Percentiles rank a stretch among this genome's conserved stretches.
These are phyloP conservation scores for Artemisia tridentata DNA, from an alignment of 129 eudicot genomes.

Conservation along the genomic window DNA sequence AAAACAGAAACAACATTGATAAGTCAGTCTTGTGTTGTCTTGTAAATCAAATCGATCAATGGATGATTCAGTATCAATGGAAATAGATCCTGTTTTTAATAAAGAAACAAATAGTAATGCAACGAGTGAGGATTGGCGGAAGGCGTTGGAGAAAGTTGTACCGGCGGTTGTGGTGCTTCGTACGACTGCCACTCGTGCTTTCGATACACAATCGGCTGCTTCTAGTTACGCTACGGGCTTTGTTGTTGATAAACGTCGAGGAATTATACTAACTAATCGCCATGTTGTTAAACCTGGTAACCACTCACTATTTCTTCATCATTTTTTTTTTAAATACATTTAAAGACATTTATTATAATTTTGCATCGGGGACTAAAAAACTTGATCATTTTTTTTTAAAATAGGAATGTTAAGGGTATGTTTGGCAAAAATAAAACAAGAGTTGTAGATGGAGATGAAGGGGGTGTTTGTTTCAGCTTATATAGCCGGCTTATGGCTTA, in stretches of 20 bases:
- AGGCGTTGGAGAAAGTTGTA: conserved; percentile 75
- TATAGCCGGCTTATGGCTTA: too few species aligned
- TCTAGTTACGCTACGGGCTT: conserved; percentile 92
- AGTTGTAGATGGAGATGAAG: too few species aligned
- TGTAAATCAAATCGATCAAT: conserved; percentile 1
- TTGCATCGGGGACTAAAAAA: too few species aligned
- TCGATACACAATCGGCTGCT: conserved; percentile 88
- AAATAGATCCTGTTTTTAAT: conserved; percentile 58
- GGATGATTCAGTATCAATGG: conserved; percentile 69
- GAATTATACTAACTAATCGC: conserved; percentile 90
- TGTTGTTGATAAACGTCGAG: conserved; percentile 82
- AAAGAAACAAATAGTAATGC: conserved; percentile 41
- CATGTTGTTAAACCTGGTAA: conserved; percentile 93
- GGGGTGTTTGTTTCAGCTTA: too few species aligned
- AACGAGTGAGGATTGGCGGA: conserved; percentile 91
- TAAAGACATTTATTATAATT: too few species aligned
- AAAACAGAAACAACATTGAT: too few species aligned
- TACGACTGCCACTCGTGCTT: conserved; percentile 83
- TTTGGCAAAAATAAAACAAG: too few species aligned
- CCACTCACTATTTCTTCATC: background rate
- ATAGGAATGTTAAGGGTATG: too few species aligned
- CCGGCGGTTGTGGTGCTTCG: conserved; percentile 97
- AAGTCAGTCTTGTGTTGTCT: too few species aligned
- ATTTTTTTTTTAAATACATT: background rate
- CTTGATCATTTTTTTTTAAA: too few species aligned